Conservation (phyloP, 345 rosid species). For the Orychophragmus violaceus region DNA sequence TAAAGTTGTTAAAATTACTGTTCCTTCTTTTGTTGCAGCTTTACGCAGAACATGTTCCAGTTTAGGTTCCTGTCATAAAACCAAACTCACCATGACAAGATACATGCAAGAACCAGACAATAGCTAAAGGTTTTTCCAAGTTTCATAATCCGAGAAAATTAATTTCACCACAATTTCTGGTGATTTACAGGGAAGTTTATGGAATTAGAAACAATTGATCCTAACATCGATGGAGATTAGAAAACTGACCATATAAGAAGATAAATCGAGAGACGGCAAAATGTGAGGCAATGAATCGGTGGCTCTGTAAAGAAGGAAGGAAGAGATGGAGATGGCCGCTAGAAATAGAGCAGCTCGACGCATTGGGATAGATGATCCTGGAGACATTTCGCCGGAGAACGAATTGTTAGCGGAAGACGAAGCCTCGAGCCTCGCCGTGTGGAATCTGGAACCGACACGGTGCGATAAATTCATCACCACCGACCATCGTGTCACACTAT, state of each 20-base stretch:
- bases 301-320: slow-evolving; percentile 33
- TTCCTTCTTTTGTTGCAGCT: slow-evolving; percentile 50
- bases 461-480: slow-evolving; percentile 23
- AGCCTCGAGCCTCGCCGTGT: slow-evolving; percentile 16
- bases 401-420: neutral
- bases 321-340: slow-evolving; percentile 29
- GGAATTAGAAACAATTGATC: neutral
- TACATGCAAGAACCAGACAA: neutral
- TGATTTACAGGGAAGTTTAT: too few species aligned
- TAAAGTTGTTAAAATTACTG: slow-evolving; percentile 69
- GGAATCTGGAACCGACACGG: slow-evolving; percentile 23
- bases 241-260: neutral
- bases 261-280: neutral
- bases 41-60: slow-evolving; percentile 48
- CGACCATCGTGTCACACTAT: too few species aligned
- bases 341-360: slow-evolving; percentile 31
- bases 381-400: slow-evolving; percentile 13
- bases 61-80: slow-evolving; percentile 23
- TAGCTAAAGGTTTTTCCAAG: neutral
- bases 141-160: neutral
- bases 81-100: neutral
- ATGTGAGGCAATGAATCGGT: slow-evolving; percentile 27
- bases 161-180: too few species aligned
- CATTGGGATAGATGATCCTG: slow-evolving; percentile 18
- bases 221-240: neutral